These are phyloP conservation scores for Didymella sp. DNA, from an alignment of 2,329 filamentous ascomycete genomes.

Conservation along the genomic window DNA sequence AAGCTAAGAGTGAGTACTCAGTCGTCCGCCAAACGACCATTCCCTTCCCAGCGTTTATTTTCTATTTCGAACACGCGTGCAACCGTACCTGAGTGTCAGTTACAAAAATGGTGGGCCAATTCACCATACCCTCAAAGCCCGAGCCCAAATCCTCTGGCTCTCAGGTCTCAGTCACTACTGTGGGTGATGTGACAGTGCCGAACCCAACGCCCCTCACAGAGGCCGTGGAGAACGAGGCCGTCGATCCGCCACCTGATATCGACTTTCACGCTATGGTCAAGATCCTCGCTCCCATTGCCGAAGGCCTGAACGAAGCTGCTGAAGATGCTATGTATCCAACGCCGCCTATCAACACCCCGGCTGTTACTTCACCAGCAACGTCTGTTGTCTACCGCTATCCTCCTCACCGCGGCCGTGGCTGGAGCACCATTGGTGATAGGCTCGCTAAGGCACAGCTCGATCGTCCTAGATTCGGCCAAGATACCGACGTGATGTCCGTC, in stretches of 20 bases:
- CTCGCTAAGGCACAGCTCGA: slow-evolving; percentile 69
- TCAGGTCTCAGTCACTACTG: slow-evolving; percentile 26
- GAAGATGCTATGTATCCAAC: slow-evolving; percentile 40
- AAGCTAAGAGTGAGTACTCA: slow-evolving; percentile 1
- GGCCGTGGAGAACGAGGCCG: slow-evolving; percentile 15
- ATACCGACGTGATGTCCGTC: slow-evolving; percentile 24
- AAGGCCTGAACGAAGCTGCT: slow-evolving; percentile 42
- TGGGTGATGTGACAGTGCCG: slow-evolving; percentile 31
- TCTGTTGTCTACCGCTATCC: slow-evolving; percentile 28
- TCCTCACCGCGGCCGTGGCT: slow-evolving; percentile 55
- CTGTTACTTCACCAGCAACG: slow-evolving; percentile 35
- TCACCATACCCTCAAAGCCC: slow-evolving; percentile 20
- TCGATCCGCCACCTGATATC: slow-evolving; percentile 27
- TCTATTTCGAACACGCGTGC: not conserved
- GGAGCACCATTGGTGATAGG: slow-evolving; percentile 85
- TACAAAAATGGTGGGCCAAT: slow-evolving; percentile 1
- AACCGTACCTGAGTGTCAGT: not conserved
- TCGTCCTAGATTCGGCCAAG: slow-evolving; percentile 21
- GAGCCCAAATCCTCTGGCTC: slow-evolving; percentile 35
- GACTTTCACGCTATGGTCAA: slow-evolving; percentile 39
- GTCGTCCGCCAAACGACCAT: not conserved
- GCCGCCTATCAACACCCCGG: slow-evolving; percentile 43
- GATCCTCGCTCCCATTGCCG: slow-evolving; percentile 39
- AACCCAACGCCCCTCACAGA: slow-evolving; percentile 39
- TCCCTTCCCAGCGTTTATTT: not conserved